These are phyloP conservation scores for Rhizophagus clarus DNA, from an alignment of 192 early-diverging fungal genomes.

Conservation along the genomic window DNA sequence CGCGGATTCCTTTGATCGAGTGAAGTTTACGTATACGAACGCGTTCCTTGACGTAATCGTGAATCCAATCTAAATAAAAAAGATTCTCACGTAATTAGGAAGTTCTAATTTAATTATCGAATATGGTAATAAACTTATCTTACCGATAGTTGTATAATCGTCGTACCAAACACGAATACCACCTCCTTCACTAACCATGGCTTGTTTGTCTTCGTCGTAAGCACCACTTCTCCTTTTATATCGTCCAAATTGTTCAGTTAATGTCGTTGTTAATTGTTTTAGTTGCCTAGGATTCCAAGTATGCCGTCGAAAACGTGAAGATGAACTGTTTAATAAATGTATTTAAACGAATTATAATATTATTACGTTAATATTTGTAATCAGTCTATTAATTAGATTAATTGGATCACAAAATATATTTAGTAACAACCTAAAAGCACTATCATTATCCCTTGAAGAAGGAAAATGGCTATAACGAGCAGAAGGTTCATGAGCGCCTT, in stretches of 20 bases:
- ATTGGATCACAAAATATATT: background rate
- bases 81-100: background rate
- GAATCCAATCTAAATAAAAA: constrained; percentile 61
- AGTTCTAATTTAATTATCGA: constrained; percentile 28
- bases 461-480: background rate
- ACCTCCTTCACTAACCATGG: constrained; percentile 51
- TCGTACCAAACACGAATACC: constrained; percentile 65
- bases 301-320: background rate
- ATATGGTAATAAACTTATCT: no score
- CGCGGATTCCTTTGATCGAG: constrained; percentile 41
- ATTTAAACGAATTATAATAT: background rate
- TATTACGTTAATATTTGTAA: background rate
- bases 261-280: no score
- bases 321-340: background rate
- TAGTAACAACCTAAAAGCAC: background rate
- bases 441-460: background rate
- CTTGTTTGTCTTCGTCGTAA: constrained; percentile 55
- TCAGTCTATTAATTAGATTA: no score
- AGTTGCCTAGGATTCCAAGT: constrained; percentile 1
- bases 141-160: constrained; percentile 68
- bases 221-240: constrained; percentile 37
- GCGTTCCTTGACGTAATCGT: constrained; percentile 65
- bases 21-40: constrained; percentile 38
- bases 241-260: background rate
- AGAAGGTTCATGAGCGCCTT: background rate